Evolutionary conservation across 2,329 filamentous ascomycete genomes (phyloP), one percentile per base, ranked within the genome.

Genomic region (Colletotrichum chrysophilum): DNA sequence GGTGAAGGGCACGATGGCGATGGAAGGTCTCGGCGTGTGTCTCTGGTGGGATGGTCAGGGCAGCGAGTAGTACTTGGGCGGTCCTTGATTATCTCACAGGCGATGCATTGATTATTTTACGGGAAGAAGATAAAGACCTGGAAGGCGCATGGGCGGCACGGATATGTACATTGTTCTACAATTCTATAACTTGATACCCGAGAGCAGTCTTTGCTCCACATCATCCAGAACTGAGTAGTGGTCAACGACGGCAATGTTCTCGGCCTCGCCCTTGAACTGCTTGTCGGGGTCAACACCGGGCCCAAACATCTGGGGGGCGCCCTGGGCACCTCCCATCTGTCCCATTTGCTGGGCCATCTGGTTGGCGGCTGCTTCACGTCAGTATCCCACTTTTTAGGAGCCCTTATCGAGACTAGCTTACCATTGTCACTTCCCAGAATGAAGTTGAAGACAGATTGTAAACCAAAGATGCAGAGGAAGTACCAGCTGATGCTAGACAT

Each of bases 401-500:
- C 64, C 10, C 26, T 32, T 61, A 48, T 3, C 43, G 9, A 24
- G 13, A 62, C 62, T 24, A 13, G 87, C 93, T 84, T 89, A 98
- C 96, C 93, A 85, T 98, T 98, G 81, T 99, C 97, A 84, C 94
- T 98, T 10, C 97, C 97, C 16, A 99, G 90, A 66, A 99, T 93
- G 84, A 98, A 98, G 82, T 97, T 98, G 85, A 99, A 99, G 74
- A 99, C 96, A 70, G 96, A 95, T 85, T 98, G 96, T 74, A 99
- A 89, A 62, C 97, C 97, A 83, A 99, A 98, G 78, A 99, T 93
- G 82, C 97, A 98, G 79, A 99, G 88, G 83, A 99, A 98, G 88
- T 99, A 99, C 96, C 97, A 99, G 76, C 96, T 98, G 85, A 99
- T 93, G 85, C 96, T 98, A 1, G 96, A 98, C 86, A 99, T 98